Evolutionary conservation across 2,329 filamentous ascomycete genomes (phyloP), one percentile per base, ranked within the genome.

Genomic region (Microcyclospora tardicrescens): DNA sequence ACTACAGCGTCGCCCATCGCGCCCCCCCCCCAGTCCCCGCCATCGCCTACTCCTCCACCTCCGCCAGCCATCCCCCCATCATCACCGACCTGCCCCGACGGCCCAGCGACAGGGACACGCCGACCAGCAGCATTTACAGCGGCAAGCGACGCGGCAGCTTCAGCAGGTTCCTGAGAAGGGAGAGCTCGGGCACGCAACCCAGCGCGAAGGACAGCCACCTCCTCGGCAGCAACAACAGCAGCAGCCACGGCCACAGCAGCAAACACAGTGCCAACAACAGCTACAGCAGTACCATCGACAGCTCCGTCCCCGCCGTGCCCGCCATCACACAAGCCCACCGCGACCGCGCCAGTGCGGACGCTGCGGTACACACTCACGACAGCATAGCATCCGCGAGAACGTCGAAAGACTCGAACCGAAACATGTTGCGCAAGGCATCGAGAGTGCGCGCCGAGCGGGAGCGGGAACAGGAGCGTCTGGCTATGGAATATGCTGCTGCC

Each of bases 371-470:
- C 36, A 38, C 24, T 10, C 38, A 36, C 34, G 36, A 34, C 13
- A 40, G 34, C 38, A 40, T 30, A 16, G 38, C 38, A 12, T 36
- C 35, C n/a, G 13, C 38, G 27, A 37, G 27, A 11, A 28, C 19
- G 24, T 27, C 38, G 27, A 32, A 33, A 15, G 19, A 30, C 8
- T 16, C 29, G 16, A 9, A 28, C 2, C 19, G 19, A 24, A 46
- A 27, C 35, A 59, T 59, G 57, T 43, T 59, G 44, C 51, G 57
- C 33, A 57, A 54, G 42, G 30, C 43, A 8, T 42, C 41, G 34
- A 72, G 61, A 56, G 62, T 59, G 40, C 43, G 44, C 9, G 34
- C 32, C 19, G 28, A 19, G 41, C 36, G 29, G 11, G 41, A 42
- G 32, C 36, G 42, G 37, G 42, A 48, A 30, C 43, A 49, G 42